Evolutionary conservation across 2,329 filamentous ascomycete species (phyloP), one percentile per base, ranked within the genome.

Genomic region (Cercospora sp.): DNA sequence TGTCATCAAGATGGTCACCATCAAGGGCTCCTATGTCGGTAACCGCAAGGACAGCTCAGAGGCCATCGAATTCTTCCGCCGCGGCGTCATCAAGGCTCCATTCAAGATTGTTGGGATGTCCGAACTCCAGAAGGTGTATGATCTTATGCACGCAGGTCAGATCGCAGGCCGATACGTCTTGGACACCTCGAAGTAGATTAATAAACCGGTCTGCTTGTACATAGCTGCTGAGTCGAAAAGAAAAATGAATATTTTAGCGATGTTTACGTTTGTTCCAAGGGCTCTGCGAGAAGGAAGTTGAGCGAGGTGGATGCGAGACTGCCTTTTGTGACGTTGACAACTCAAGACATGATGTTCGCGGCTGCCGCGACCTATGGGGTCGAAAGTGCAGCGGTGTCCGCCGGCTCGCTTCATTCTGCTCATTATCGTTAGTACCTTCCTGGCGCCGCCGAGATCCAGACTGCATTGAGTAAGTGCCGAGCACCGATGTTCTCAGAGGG

Each of bases 1-100:
- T 7, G 94, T 97, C 70, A 85, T 94, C 70, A 73, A 72, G 70
- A 72, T 73, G 70, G 65, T 97, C 83, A 89, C 82, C 75, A 97
- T 98, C 85, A 92, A 92, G 84, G 94, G 94, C 69, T 93, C 89
- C 75, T 97, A 97, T 79, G 94, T 98, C 73, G 94, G 94, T 67
- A 97, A 97, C 84, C 88, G 94, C 73, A 89, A 91, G 78, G 94
- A 98, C 79, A 90, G 89, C 0, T 87, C 89, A 63, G 94, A 98
- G 84, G 94, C 94, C 2, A 85, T 98, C 70, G 94, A 97, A 73
- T 97, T 97, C 84, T 97, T 88, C 85, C 83, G 86, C 66, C 86
- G 91, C 23, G 94, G 94, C 16, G 82, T 96, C 71, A 94, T 98
- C 86, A 90, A 92, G 78, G 89, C 89, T 5, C 94, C 94, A 7